These are phyloP conservation scores for Begonia peltatifolia DNA, from an alignment of 306 rosid genomes.

Conservation along the genomic window DNA sequence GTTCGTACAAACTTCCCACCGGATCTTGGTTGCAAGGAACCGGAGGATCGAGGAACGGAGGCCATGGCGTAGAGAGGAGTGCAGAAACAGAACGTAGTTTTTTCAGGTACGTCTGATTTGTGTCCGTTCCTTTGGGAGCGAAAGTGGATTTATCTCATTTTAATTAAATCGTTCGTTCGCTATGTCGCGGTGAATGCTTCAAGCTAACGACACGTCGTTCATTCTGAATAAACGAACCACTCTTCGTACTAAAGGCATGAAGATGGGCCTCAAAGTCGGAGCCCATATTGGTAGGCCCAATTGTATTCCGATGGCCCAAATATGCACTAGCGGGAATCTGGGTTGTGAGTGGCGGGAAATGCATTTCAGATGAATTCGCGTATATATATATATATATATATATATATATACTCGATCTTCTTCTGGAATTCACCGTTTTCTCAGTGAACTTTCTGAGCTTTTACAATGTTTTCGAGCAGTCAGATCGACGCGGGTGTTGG, in stretches of 20 bases:
- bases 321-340: background rate
- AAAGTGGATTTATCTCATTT: background rate
- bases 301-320: background rate
- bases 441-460: no score
- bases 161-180: no score
- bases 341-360: no score
- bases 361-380: background rate
- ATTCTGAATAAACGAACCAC: no score
- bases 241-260: no score
- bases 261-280: no score
- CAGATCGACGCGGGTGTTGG: constrained; percentile 72
- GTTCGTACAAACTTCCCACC: constrained; percentile 74
- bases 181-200: no score
- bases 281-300: no score
- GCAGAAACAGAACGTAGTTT: no score
- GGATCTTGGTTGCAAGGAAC: constrained; percentile 26
- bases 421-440: constrained; percentile 15
- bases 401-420: constrained; percentile 10
- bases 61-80: constrained; percentile 23
- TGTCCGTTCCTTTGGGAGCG: background rate
- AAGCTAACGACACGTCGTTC: no score
- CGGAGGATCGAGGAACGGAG: constrained; percentile 43
- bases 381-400: no score
- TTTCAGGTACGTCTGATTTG: no score
- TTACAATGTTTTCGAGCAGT: constrained; percentile 48